A percentile compares a stretch with the other conserved stretches of the same genome.
Conservation (phyloP, 805 yeast species). For the Helenozyma rhizophorensis region DNA sequence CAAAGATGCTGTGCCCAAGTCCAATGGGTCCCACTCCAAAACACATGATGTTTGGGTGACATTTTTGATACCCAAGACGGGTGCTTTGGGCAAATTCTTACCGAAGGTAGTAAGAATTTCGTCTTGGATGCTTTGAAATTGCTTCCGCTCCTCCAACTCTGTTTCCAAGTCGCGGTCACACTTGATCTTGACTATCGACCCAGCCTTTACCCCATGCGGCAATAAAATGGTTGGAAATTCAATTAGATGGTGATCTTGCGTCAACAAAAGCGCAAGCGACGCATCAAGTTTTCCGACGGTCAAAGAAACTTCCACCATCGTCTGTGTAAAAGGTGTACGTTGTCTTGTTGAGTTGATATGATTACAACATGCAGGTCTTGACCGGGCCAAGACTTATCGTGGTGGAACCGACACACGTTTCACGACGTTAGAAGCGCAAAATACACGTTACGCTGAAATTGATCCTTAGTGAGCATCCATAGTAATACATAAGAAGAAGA, state of each 20-base stretch:
- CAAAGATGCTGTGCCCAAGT: constrained; percentile 76
- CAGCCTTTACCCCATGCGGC: constrained; percentile 88
- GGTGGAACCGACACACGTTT: too few relatives aligned
- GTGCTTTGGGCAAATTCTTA: constrained; percentile 62
- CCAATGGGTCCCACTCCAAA: constrained; percentile 86
- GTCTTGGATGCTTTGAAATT: constrained; percentile 65
- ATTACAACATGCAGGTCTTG: too few relatives aligned
- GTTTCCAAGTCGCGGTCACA: constrained; percentile 73
- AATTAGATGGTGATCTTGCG: constrained; percentile 88
- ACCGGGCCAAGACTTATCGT: too few relatives aligned
- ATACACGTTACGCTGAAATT: neutral
- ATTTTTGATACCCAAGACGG: constrained; percentile 65
- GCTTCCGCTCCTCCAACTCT: constrained; percentile 54
- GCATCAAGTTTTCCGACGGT: constrained; percentile 97
- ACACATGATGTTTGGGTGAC: constrained; percentile 94
- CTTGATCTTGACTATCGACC: constrained; percentile 80
- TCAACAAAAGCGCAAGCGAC: constrained; percentile 82
- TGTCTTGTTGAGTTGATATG: too few relatives aligned
- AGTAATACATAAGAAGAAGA: neutral
- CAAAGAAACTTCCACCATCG: constrained; percentile 83
- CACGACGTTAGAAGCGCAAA: neutral
- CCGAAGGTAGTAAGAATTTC: constrained; percentile 74
- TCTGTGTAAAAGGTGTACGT: too few relatives aligned
- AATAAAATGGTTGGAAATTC: constrained; percentile 94
- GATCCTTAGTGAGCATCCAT: neutral